phyloP scores from a whole-genome alignment of 202 grass and related monocot genomes.

The Panicum virgatum region DNA sequence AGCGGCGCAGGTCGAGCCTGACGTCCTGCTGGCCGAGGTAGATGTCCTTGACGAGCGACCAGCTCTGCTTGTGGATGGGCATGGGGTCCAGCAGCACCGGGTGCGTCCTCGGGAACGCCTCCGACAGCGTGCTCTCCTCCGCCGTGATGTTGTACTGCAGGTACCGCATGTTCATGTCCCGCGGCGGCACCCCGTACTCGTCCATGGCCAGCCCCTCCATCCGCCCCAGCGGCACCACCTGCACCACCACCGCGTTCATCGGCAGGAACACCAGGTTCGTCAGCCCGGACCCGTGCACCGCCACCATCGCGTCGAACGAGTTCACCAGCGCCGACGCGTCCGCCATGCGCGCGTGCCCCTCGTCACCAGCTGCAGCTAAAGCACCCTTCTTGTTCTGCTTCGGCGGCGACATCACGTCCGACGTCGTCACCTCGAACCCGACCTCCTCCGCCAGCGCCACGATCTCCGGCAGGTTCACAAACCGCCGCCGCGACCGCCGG shows the following conservation, averaged over 20 bases:
- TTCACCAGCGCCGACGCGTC: constrained; percentile 59
- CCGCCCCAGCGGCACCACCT: constrained; percentile 73
- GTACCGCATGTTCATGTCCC: constrained; percentile 69
- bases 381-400: background rate
- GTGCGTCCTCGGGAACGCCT: constrained; percentile 52
- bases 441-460: constrained; percentile 43
- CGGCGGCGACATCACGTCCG: constrained; percentile 34
- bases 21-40: constrained; percentile 71
- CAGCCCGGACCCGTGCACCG: constrained; percentile 81
- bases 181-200: constrained; percentile 67
- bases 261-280: constrained; percentile 81
- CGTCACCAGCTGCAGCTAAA: background rate
- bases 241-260: constrained; percentile 65
- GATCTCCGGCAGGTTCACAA: constrained; percentile 60
- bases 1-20: constrained; percentile 43
- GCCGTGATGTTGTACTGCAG: constrained; percentile 73
- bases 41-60: constrained; percentile 52
- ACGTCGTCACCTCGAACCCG: constrained; percentile 62
- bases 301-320: constrained; percentile 71
- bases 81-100: constrained; percentile 55
- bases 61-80: constrained; percentile 55
- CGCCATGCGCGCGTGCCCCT: constrained; percentile 15
- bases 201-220: constrained; percentile 60
- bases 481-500: constrained; percentile 31
- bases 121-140: constrained; percentile 76